Conservation (phyloP, 805 yeast genomes). For the Wickerhamomyces bovis region DNA sequence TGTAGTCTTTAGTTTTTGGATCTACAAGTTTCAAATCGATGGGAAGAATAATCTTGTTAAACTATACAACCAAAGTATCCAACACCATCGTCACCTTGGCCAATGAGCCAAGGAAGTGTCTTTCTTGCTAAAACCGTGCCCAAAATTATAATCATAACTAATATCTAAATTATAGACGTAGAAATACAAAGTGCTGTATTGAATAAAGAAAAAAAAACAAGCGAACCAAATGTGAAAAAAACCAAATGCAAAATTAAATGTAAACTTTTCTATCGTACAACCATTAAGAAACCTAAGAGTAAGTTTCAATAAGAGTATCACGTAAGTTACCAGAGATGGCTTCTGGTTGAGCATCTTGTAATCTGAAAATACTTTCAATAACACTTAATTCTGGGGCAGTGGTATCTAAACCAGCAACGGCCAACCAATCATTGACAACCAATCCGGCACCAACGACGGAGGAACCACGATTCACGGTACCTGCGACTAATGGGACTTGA, state of each 20-base stretch:
- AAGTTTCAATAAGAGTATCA: conserved; percentile 89
- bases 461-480: conserved; percentile 97
- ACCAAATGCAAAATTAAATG: background rate
- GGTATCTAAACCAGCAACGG: conserved; percentile 95
- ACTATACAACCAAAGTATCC: background rate
- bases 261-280: background rate
- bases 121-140: background rate
- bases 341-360: conserved; percentile 88
- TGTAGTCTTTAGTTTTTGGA: no score
- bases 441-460: conserved; percentile 97
- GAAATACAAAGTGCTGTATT: background rate
- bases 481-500: conserved; percentile 97
- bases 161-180: background rate
- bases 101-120: background rate
- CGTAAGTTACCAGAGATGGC: conserved; percentile 79
- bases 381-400: conserved; percentile 98
- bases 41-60: background rate
- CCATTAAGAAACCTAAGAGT: conserved; percentile 39
- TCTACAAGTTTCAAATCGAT: background rate
- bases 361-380: conserved; percentile 90
- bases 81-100: background rate
- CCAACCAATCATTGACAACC: conserved; percentile 97
- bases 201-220: background rate
- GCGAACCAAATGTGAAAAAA: background rate
- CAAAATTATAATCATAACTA: background rate